Evolutionary conservation across 148 eudicot species (phyloP).

Genomic region (Heliamphora exappendiculata): DNA sequence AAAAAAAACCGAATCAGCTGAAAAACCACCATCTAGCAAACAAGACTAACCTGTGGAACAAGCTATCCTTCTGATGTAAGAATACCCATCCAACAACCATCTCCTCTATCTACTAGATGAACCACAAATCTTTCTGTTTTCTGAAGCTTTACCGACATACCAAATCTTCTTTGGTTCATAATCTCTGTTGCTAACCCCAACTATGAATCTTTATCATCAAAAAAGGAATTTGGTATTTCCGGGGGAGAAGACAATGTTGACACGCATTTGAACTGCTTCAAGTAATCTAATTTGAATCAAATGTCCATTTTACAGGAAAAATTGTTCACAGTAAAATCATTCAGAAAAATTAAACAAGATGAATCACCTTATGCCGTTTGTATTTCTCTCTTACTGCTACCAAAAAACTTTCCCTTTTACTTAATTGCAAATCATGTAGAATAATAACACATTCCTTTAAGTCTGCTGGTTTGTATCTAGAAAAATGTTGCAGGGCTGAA

Average conservation of each 20-base stretch:
- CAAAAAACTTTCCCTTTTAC: slow-evolving; percentile 51
- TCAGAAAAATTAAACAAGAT: background rate
- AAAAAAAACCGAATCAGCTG: background rate
- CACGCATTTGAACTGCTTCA: slow-evolving; percentile 64
- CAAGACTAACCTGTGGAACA: background rate
- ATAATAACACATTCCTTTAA: slow-evolving; percentile 65
- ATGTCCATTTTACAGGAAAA: background rate
- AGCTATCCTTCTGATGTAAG: slow-evolving; percentile 2
- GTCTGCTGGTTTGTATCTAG: slow-evolving; percentile 63
- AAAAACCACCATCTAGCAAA: background rate
- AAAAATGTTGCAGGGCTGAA: slow-evolving; percentile 42
- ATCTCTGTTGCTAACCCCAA: background rate
- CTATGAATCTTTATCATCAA: slow-evolving; percentile 33
- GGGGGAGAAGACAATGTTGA: slow-evolving; percentile 46
- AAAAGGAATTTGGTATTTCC: slow-evolving; percentile 49
- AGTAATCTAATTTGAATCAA: slow-evolving; percentile 9
- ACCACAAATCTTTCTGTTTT: background rate
- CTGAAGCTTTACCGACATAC: background rate
- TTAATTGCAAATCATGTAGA: slow-evolving; percentile 64
- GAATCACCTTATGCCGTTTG: slow-evolving; percentile 72
- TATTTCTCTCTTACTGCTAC: slow-evolving; percentile 71
- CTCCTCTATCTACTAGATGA: background rate
- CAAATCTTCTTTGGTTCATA: background rate
- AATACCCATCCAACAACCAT: background rate
- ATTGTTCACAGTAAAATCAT: background rate